Conservation (phyloP, 2,329 filamentous ascomycete genomes). For the Talaromyces sp. region DNA sequence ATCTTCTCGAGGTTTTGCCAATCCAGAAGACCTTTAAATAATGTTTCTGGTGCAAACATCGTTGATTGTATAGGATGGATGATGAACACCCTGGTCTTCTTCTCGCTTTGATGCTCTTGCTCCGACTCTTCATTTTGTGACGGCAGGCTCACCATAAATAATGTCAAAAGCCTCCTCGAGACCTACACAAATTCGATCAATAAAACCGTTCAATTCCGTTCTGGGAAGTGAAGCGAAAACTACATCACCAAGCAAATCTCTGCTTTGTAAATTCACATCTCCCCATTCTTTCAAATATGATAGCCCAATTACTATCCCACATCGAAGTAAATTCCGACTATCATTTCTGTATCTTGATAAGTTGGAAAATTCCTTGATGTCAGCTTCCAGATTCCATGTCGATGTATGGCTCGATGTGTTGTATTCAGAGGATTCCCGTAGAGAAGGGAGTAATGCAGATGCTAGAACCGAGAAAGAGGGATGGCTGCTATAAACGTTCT, state of each 20-base stretch:
- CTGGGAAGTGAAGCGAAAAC: neutral
- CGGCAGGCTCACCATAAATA: neutral
- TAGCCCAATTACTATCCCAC: slow-evolving; percentile 32
- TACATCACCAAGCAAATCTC: slow-evolving; percentile 32
- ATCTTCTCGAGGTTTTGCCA: neutral
- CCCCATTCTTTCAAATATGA: slow-evolving; percentile 27
- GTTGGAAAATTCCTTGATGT: slow-evolving; percentile 22
- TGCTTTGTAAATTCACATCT: slow-evolving; percentile 19
- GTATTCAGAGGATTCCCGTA: neutral
- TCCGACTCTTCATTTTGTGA: neutral
- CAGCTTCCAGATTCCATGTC: slow-evolving; percentile 27
- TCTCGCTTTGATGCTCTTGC: neutral
- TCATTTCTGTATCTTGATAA: slow-evolving; percentile 21
- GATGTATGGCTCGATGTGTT: slow-evolving; percentile 3
- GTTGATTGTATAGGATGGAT: slow-evolving; percentile 32
- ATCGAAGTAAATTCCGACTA: slow-evolving; percentile 25
- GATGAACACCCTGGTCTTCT: slow-evolving; percentile 28
- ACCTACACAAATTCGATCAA: neutral
- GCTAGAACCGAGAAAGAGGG: slow-evolving; percentile 34
- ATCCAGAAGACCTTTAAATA: slow-evolving; percentile 30
- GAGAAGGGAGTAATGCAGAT: slow-evolving; percentile 26
- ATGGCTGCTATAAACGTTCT: slow-evolving; percentile 27
- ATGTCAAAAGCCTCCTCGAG: slow-evolving; percentile 5
- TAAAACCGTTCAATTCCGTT: neutral
- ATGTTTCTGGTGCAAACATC: slow-evolving; percentile 30